Percentiles rank a stretch among this genome's conserved stretches.
Evolutionary conservation across 2,329 filamentous ascomycete genomes (phyloP).

Genomic region (Stemphylium beticola): DNA sequence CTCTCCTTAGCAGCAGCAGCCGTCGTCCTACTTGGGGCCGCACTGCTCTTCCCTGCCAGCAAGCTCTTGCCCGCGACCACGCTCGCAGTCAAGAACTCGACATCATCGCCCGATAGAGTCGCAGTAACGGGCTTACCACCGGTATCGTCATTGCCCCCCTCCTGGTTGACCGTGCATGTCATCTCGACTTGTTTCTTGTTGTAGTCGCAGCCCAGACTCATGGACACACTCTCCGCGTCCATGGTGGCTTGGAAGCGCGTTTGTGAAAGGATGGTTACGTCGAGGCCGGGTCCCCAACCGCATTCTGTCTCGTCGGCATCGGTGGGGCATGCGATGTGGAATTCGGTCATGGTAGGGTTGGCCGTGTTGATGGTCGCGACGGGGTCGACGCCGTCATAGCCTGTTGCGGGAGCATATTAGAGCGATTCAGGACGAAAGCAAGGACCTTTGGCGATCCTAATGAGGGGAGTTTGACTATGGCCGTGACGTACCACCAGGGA

Average conservation of each 20-base stretch:
- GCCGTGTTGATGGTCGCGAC: conserved; percentile 32
- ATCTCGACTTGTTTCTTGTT: conserved; percentile 28
- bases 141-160: conserved; percentile 21
- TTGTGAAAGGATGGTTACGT: conserved; percentile 25
- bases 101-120: conserved; percentile 22
- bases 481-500: conserved; percentile 27
- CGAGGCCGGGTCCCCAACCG: conserved; percentile 31
- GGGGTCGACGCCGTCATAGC: conserved; percentile 25
- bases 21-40: conserved; percentile 13
- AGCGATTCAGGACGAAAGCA: neutral
- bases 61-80: conserved; percentile 32
- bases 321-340: conserved; percentile 32
- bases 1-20: neutral
- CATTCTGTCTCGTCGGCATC: conserved; percentile 28
- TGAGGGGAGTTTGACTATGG: neutral
- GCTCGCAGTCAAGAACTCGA: conserved; percentile 29
- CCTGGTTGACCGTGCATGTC: conserved; percentile 33
- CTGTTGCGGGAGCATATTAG: conserved; percentile 9
- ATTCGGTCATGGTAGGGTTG: conserved; percentile 30
- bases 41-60: conserved; percentile 18
- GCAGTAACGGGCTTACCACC: conserved; percentile 19
- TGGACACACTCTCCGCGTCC: conserved; percentile 18
- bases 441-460: neutral
- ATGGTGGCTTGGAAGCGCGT: conserved; percentile 32
- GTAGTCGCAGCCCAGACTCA: conserved; percentile 37